Base-by-base conservation (phyloP, 2,329 filamentous ascomycete genomes). In the Phyllosticta citribraziliensis region DNA sequence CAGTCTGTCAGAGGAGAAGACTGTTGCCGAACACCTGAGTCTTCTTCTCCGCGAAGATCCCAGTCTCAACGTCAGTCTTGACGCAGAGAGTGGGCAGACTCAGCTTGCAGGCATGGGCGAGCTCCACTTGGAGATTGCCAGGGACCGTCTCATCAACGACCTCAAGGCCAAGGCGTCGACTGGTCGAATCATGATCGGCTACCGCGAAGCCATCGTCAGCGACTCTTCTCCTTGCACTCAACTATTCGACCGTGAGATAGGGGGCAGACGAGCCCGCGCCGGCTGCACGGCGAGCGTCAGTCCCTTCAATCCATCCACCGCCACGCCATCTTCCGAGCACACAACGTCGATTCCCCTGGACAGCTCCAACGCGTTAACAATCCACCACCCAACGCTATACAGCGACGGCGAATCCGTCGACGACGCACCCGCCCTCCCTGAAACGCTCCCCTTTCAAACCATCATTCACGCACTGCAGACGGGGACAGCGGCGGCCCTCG, bases 101-200 rank as follows among this genome's bases (percentile, higher is more conserved):
- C 87, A 96, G 33, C 81, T 99, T 0, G 92, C 92, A 58, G 94
- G 94, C 3, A 97, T 99, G 94, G 94, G 94, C 8, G 91, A 96
- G 68, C 82, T 99, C 27, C 94, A 99, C 73, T 81, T 99, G 0
- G 94, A 99, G 68, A 94, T 99, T 56, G 92, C 93, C 0, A 80
- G 91, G 56, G 90, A 97, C 73, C 84, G 92, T 52, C 83, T 99
- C 10, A 85, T 94, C 65, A 89, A 90, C 58, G 91, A 96, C 69
- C 87, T 97, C 75, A 96, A 94, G 72, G 91, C 79, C 73, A 96
- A 84, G 81, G 91, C 80, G 64, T 86, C 77, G 19, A 96, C 96
- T 79, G 92, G 93, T 12, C 87, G 86, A 58, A 96, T 99, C 64
- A 89, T 96, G 68, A 96, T 99, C 63, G 91, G 95, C 66, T 99